Evolutionary conservation across 2,329 filamentous ascomycete species (phyloP), one percentile per base, ranked within the genome.

Genomic region (Beauveria caledonica): DNA sequence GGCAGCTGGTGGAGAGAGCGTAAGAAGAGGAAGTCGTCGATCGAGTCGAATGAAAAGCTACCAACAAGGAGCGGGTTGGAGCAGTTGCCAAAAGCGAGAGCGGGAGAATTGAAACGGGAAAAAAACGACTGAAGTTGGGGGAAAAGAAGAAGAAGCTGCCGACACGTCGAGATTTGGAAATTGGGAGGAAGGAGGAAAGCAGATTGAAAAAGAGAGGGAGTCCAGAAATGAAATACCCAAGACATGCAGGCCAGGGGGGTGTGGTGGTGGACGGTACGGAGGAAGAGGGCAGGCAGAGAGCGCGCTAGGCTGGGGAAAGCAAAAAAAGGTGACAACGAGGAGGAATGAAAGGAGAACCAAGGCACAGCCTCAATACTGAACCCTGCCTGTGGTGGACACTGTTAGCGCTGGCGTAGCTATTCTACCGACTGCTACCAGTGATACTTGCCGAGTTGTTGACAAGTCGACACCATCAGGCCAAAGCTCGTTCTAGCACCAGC

Each of bases 51-150:
- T 63, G 63, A 63, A 63, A 62, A 66, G 68, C 67, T 64, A 62
- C 71, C 72, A 73, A 72, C 67, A 74, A 70, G 68, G 72, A 74
- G 69, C 60, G 72, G 69, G 68, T 73, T 70, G 71, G 70, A 67
- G 17, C 61, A 42, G 57, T 56, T 57, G 46, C 33, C 21, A 44
- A 62, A 67, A 66, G 23, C 5, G 39, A 13, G 19, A 19, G 9
- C 6, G 23, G 25, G 19, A 56, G 53, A 46, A 56, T n/a, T 33
- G 42, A 56, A 56, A 55, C 13, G 7, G 49, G 3, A 61, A 66
- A 68, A 66, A 63, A 65, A 63, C 62, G 40, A 60, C 60, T 64
- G 60, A 52, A 56, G 33, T 36, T 54, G 25, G 63, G 56, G 25
- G 1, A 49, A 52, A 64, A 51, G 60, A 62, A 51, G 60, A 62